phyloP scores from a whole-genome alignment of 2,329 filamentous ascomycete genomes.

The Xylaria sp. region DNA sequence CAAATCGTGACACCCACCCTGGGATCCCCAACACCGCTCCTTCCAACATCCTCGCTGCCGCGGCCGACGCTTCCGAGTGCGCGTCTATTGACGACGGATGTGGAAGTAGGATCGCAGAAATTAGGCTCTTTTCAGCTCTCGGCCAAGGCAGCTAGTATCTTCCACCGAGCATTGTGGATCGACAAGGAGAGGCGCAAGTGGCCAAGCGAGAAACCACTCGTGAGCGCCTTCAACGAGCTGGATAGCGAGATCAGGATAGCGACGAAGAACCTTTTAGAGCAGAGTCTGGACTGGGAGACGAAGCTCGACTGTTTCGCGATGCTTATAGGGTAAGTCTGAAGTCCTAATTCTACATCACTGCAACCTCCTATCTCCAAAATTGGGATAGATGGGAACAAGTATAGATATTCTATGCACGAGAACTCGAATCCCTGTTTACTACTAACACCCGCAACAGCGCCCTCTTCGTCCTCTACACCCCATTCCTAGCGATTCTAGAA shows the following conservation, averaged over 20 bases:
- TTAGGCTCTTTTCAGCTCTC: constrained; percentile 49
- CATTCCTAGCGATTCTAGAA: constrained; percentile 48
- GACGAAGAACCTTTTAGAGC: constrained; percentile 44
- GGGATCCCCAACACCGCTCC: constrained; percentile 14
- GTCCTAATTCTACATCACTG: background rate
- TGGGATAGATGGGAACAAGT: background rate
- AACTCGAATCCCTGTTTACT: background rate
- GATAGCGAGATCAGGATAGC: constrained; percentile 48
- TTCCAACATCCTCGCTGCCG: constrained; percentile 9
- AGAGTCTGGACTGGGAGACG: constrained; percentile 48
- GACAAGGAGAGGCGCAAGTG: constrained; percentile 45
- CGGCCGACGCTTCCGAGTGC: constrained; percentile 42
- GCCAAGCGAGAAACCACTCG: constrained; percentile 44
- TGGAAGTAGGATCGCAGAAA: constrained; percentile 39
- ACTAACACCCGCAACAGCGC: constrained; percentile 38
- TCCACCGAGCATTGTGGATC: constrained; percentile 48
- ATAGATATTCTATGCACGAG: background rate
- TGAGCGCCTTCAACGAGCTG: constrained; percentile 44
- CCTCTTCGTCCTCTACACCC: constrained; percentile 50
- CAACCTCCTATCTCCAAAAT: background rate
- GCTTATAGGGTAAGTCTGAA: constrained; percentile 47
- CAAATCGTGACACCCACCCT: constrained; percentile 38
- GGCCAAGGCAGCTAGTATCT: constrained; percentile 48
- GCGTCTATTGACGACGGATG: constrained; percentile 40
- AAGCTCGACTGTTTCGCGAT: constrained; percentile 51